Evolutionary conservation across 257 asterid genomes (phyloP).

Genomic region (Plectranthus barbatus): DNA sequence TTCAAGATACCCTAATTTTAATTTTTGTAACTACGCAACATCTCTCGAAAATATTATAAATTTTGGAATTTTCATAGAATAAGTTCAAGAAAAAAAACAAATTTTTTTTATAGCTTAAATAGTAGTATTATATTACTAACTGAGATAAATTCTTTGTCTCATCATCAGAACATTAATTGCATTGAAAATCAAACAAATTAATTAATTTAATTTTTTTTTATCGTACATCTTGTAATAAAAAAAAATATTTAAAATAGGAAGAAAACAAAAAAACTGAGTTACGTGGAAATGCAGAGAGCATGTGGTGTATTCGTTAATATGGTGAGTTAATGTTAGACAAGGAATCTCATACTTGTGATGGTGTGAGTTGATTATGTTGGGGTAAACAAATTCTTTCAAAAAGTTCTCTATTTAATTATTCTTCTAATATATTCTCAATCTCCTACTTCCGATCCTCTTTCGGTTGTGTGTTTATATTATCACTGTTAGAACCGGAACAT

Average conservation of each 20-base stretch:
- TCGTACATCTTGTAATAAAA: not conserved
- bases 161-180: not conserved
- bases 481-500: too few relatives aligned
- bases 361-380: slow-evolving; percentile 16
- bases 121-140: too few relatives aligned
- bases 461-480: not conserved
- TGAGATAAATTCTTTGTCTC: too few relatives aligned
- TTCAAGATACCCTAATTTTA: too few relatives aligned
- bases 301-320: slow-evolving; percentile 32
- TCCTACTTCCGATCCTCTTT: not conserved
- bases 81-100: too few relatives aligned
- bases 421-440: not conserved
- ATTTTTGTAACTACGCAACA: too few relatives aligned
- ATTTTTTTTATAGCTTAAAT: too few relatives aligned
- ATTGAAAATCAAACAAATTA: not conserved
- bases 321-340: slow-evolving; percentile 14
- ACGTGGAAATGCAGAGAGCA: slow-evolving; percentile 20
- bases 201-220: not conserved
- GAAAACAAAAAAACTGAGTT: slow-evolving; percentile 13
- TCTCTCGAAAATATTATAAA: too few relatives aligned
- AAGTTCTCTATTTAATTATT: slow-evolving; percentile 9
- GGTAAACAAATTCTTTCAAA: slow-evolving; percentile 15
- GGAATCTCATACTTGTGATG: slow-evolving; percentile 37
- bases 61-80: too few relatives aligned
- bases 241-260: not conserved